phyloP scores from a whole-genome alignment of 345 rosid genomes.

The Linum trigynum region DNA sequence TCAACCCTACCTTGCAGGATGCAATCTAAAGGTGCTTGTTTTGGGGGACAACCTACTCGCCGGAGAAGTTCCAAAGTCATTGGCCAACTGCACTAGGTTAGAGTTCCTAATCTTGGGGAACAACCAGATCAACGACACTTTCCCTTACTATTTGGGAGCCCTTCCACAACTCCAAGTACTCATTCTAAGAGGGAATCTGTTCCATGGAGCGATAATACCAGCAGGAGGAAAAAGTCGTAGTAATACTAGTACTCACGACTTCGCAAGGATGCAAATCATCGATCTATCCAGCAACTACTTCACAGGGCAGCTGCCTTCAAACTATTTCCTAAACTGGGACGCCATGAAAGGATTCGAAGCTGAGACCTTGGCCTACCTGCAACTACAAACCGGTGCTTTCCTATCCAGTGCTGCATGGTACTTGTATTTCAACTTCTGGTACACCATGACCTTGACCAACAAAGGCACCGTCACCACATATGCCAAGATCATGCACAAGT shows the following conservation, averaged over 20 bases:
- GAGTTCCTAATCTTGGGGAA: constrained; percentile 36
- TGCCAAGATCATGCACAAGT: background rate
- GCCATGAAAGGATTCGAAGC: background rate
- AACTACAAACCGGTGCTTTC: background rate
- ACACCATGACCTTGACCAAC: background rate
- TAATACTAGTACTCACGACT: too few species aligned
- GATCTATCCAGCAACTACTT: background rate
- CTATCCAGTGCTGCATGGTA: too few species aligned
- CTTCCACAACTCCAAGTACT: constrained; percentile 15
- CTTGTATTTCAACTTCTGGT: too few species aligned
- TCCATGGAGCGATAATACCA: background rate
- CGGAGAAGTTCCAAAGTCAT: constrained; percentile 26
- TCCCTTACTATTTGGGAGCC: background rate
- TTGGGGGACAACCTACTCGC: constrained; percentile 23
- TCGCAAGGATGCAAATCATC: background rate
- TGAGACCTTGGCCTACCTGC: background rate
- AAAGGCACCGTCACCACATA: too few species aligned
- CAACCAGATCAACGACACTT: constrained; percentile 12
- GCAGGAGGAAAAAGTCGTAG: too few species aligned
- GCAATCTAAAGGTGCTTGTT: constrained; percentile 25
- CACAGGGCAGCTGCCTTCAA: background rate
- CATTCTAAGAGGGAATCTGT: constrained; percentile 24
- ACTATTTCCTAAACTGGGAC: background rate
- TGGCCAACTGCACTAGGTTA: constrained; percentile 20
- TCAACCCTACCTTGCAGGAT: constrained; percentile 5